A percentile compares a stretch with the other conserved stretches of the same genome.
Conservation (phyloP, 139 green algal genomes). For the Pseudopediastrum boryanum region DNA sequence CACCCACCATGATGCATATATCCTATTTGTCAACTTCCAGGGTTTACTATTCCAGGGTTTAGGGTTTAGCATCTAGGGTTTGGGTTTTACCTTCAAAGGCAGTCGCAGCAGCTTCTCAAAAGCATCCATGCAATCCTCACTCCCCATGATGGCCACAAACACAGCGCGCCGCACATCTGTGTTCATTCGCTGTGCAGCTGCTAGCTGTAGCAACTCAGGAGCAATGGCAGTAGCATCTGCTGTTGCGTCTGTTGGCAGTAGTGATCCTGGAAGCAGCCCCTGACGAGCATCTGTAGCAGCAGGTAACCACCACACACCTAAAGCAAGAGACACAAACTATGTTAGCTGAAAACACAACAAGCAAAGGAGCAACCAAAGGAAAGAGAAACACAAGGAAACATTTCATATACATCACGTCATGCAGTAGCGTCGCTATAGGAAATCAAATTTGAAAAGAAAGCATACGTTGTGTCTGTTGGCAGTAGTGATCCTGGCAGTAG, state of each 20-base stretch:
- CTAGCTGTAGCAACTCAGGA: constrained; percentile 66
- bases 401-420: no score
- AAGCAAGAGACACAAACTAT: no score
- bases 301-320: constrained; percentile 38
- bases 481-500: constrained; percentile 29
- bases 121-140: constrained; percentile 75
- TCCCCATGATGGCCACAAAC: constrained; percentile 85
- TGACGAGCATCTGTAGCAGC: constrained; percentile 29
- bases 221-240: constrained; percentile 15
- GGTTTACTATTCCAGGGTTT: no score
- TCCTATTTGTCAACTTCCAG: no score
- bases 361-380: no score
- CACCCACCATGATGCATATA: no score
- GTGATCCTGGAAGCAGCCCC: constrained; percentile 15
- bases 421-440: no score
- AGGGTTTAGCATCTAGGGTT: no score
- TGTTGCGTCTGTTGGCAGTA: constrained; percentile 41
- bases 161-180: constrained; percentile 53
- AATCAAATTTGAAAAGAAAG: no score
- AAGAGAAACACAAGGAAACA: no score
- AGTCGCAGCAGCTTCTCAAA: constrained; percentile 79
- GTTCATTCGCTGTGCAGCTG: constrained; percentile 72
- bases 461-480: no score
- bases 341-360: no score
- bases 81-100: constrained; percentile 81